These are phyloP conservation scores for Aciculosporium take DNA, from an alignment of 2,329 filamentous ascomycete species.

Conservation along the genomic window DNA sequence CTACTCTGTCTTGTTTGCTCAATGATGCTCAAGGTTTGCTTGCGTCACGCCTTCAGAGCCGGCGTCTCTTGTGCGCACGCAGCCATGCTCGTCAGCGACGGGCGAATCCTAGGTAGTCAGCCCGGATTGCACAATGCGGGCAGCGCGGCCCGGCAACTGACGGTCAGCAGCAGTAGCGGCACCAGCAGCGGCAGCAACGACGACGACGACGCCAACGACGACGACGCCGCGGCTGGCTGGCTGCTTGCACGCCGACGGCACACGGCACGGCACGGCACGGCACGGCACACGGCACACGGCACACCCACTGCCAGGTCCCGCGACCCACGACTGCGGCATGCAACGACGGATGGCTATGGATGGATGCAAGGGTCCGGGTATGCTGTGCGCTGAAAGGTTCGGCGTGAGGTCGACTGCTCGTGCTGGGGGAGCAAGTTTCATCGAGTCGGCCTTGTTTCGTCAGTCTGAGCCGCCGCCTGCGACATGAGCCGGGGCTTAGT, in stretches of 20 bases:
- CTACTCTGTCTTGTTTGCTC: too few relatives aligned
- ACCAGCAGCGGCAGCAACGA: too few relatives aligned
- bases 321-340: background rate
- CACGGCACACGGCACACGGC: background rate
- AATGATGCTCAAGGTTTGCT: too few relatives aligned
- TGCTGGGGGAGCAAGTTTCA: conserved; percentile 17
- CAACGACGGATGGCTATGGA: too few relatives aligned
- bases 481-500: background rate
- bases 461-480: background rate
- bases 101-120: too few relatives aligned
- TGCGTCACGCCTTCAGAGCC: background rate
- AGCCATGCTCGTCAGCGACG: background rate
- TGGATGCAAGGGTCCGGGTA: background rate
- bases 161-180: background rate
- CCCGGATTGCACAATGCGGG: too few relatives aligned
- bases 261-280: background rate
- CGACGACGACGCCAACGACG: too few relatives aligned
- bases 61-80: background rate
- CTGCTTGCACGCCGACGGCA: background rate
- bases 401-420: conserved; percentile 22
- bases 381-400: conserved; percentile 32
- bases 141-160: too few relatives aligned
- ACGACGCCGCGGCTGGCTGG: background rate
- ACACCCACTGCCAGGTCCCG: too few relatives aligned
- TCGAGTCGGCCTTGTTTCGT: conserved; percentile 3